Conservation (phyloP, 352 stramenopile species). For the Globisporangium splendens region DNA sequence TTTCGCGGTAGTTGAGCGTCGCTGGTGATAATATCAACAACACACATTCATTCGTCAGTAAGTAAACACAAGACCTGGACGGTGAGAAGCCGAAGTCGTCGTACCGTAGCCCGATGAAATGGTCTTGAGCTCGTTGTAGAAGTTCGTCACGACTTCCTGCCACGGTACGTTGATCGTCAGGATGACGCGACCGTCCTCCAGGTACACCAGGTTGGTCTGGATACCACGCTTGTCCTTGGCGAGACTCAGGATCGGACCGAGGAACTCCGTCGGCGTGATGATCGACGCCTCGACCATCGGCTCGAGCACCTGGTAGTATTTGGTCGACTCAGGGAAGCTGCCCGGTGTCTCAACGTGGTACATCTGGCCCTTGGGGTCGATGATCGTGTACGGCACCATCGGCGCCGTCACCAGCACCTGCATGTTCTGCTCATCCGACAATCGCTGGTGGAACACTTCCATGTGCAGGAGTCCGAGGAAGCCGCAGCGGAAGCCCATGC, state of each 20-base stretch:
- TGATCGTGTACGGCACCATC: conserved; percentile 97
- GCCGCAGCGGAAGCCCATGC: conserved; percentile 95
- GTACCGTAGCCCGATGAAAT: conserved; percentile 94
- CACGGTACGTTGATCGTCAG: conserved; percentile 95
- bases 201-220: conserved; percentile 92
- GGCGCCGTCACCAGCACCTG: conserved; percentile 97
- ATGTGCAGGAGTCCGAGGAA: conserved; percentile 98
- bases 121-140: conserved; percentile 98
- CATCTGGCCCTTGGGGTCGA: conserved; percentile 43
- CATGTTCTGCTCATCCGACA: conserved; percentile 97
- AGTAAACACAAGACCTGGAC: background rate
- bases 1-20: conserved; percentile 93
- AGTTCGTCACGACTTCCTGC: conserved; percentile 99
- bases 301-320: conserved; percentile 90
- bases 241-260: conserved; percentile 94
- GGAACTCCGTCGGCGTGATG: conserved; percentile 94
- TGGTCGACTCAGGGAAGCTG: conserved; percentile 80
- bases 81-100: background rate
- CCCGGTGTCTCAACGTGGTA: conserved; percentile 66
- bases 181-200: conserved; percentile 94
- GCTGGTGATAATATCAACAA: conserved; percentile 25
- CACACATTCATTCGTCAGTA: background rate
- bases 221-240: conserved; percentile 88
- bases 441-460: conserved; percentile 97
- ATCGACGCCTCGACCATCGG: conserved; percentile 97